Conservation (phyloP, 768 basidiomycete genomes). For the Hysterangium stoloniferum region DNA sequence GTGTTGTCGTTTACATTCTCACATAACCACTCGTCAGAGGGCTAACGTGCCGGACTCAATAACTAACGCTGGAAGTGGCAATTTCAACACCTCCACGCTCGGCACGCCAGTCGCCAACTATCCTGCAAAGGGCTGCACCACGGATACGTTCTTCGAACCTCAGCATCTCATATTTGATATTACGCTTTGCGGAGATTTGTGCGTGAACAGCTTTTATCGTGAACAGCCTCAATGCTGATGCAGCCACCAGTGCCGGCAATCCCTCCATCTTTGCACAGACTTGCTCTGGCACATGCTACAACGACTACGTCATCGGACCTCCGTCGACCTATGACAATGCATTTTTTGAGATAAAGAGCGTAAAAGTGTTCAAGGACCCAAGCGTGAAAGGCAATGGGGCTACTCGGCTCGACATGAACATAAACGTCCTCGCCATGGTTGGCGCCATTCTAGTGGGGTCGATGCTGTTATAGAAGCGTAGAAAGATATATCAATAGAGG, state of each 20-base stretch:
- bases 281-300: constrained; percentile 61
- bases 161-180: constrained; percentile 71
- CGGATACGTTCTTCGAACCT: constrained; percentile 46
- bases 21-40: constrained; percentile 21
- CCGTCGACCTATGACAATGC: constrained; percentile 57
- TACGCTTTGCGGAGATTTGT: constrained; percentile 44
- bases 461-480: too few relatives aligned
- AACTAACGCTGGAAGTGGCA: background rate
- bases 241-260: constrained; percentile 41
- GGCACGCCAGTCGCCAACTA: constrained; percentile 68
- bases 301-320: constrained; percentile 58
- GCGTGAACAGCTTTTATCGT: background rate
- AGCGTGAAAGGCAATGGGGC: background rate
- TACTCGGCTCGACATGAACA: too few relatives aligned
- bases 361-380: constrained; percentile 36
- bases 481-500: too few relatives aligned
- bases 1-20: constrained; percentile 1
- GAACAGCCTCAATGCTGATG: background rate
- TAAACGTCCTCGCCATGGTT: too few relatives aligned
- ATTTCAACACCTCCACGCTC: constrained; percentile 39
- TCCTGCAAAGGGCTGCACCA: constrained; percentile 48
- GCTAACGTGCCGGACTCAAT: constrained; percentile 35
- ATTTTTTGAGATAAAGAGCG: constrained; percentile 64
- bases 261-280: constrained; percentile 48
- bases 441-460: too few relatives aligned